phyloP scores from a whole-genome alignment of 192 early-diverging fungal species.

The Linnemannia elongata region DNA sequence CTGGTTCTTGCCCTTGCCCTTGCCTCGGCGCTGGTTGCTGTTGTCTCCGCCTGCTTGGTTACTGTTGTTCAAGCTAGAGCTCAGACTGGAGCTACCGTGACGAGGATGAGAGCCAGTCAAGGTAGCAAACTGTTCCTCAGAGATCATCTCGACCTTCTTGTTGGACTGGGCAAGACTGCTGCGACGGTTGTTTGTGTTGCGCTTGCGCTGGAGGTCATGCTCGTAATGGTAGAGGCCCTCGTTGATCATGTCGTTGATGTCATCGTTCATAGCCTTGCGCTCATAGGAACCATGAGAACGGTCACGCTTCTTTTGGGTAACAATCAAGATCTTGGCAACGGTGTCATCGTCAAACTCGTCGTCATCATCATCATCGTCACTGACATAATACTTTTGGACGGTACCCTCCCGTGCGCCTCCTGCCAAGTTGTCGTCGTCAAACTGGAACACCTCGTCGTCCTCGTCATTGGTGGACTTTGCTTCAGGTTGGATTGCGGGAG shows the following conservation, averaged over 20 bases:
- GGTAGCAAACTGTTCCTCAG: slow-evolving; percentile 70
- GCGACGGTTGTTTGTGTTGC: slow-evolving; percentile 56
- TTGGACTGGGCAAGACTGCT: slow-evolving; percentile 35
- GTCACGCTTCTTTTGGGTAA: slow-evolving; percentile 86
- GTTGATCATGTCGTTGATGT: slow-evolving; percentile 93
- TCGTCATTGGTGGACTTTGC: slow-evolving; percentile 33
- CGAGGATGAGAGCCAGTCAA: slow-evolving; percentile 18
- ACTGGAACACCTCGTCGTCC: slow-evolving; percentile 83
- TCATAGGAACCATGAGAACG: slow-evolving; percentile 82
- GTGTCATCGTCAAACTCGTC: slow-evolving; percentile 94
- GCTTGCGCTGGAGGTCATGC: slow-evolving; percentile 71
- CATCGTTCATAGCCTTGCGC: slow-evolving; percentile 82
- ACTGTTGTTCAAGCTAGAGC: not conserved
- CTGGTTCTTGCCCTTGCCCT: slow-evolving; percentile 64
- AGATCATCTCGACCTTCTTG: slow-evolving; percentile 75
- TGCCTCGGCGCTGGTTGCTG: slow-evolving; percentile 20
- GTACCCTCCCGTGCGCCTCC: slow-evolving; percentile 61
- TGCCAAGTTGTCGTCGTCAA: slow-evolving; percentile 82
- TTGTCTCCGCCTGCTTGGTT: slow-evolving; percentile 29
- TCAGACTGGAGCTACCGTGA: slow-evolving; percentile 8
- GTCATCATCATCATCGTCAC: slow-evolving; percentile 79
- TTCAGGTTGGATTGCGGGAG: not conserved
- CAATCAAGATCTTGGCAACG: slow-evolving; percentile 90
- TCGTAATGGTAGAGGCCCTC: slow-evolving; percentile 95
- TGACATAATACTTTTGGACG: slow-evolving; percentile 67